Percentiles rank a stretch among this genome's conserved stretches.
Conservation (phyloP, 495 filamentous ascomycete species). For the Penicillium herquei region DNA sequence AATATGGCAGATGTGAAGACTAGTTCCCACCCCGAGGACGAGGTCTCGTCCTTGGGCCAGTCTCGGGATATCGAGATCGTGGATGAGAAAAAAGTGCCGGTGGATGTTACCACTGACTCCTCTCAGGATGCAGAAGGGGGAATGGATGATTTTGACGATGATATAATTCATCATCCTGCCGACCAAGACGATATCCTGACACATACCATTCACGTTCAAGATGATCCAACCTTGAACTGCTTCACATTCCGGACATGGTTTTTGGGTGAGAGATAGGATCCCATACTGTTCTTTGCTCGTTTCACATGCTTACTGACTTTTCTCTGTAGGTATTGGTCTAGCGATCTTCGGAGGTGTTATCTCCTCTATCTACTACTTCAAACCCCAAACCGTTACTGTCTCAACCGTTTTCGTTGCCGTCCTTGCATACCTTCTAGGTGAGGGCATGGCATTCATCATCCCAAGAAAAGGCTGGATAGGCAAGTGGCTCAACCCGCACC, state of each 20-base stretch:
- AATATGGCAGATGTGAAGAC: not conserved
- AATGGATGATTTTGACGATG: not conserved
- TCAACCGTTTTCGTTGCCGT: constrained; percentile 3
- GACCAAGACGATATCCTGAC: constrained; percentile 2
- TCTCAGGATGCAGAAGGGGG: not conserved
- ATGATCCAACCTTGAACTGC: not conserved
- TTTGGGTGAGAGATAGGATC: not conserved
- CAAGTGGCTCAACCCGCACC: not conserved
- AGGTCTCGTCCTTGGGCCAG: not conserved
- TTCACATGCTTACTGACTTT: not conserved
- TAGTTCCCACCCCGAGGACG: not conserved
- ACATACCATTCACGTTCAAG: not conserved
- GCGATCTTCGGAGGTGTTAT: not conserved
- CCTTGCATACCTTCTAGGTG: constrained; percentile 1
- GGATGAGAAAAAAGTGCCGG: not conserved
- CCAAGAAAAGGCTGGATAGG: constrained; percentile 1
- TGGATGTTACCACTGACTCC: not conserved
- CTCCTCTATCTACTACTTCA: constrained; percentile 1
- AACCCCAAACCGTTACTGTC: constrained; percentile 1
- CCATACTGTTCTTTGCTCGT: no score
- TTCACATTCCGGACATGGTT: constrained; percentile 4
- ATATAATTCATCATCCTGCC: not conserved
- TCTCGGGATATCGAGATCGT: not conserved
- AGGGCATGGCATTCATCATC: not conserved
- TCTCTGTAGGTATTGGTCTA: not conserved